Percentiles rank a stretch among this genome's conserved stretches.
Evolutionary conservation across 805 yeast species (phyloP).

Genomic region (Torulaspora microellipsoides): DNA sequence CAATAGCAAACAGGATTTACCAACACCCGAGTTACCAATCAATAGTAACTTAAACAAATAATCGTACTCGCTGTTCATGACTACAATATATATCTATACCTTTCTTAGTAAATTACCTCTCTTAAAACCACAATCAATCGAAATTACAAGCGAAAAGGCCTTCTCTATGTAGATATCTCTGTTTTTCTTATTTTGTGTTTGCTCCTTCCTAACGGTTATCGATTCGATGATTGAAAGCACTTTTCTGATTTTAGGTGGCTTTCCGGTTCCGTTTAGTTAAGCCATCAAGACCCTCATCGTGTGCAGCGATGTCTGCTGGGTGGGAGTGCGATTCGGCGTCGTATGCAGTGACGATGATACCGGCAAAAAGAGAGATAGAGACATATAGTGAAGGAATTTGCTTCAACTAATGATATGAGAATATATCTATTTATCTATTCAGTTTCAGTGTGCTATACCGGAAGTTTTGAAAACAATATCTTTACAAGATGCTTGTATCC

Average conservation of each 20-base stretch:
- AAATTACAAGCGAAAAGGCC: background rate
- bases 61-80: constrained; percentile 93
- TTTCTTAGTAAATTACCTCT: background rate
- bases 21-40: constrained; percentile 98
- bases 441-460: constrained; percentile 7
- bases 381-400: no score
- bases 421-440: background rate
- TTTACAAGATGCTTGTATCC: constrained; percentile 17
- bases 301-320: no score
- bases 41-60: constrained; percentile 89
- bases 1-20: constrained; percentile 89
- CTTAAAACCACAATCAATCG: background rate
- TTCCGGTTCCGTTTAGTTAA: no score
- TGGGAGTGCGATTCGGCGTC: no score
- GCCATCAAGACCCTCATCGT: no score
- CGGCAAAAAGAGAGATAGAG: no score
- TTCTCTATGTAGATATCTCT: background rate
- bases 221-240: no score
- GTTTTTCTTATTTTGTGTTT: background rate
- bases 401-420: no score
- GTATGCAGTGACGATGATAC: no score
- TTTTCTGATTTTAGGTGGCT: no score
- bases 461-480: constrained; percentile 17
- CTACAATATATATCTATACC: background rate
- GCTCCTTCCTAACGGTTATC: background rate